These are phyloP conservation scores for Pyracantha coccinea DNA, from an alignment of 331 rosid genomes.

Conservation along the genomic window DNA sequence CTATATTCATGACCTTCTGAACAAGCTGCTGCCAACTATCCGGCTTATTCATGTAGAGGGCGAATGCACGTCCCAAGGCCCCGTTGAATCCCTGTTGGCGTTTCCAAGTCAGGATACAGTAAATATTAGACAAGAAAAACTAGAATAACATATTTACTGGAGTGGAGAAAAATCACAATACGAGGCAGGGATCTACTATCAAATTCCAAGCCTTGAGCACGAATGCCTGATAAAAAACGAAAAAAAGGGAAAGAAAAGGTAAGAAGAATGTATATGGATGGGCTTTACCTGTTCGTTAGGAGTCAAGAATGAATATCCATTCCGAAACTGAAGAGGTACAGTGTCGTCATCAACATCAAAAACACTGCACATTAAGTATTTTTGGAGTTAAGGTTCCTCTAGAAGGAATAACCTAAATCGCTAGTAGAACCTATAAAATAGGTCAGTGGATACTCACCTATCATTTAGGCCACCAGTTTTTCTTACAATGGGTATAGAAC, in stretches of 20 bases:
- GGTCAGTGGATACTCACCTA: slow-evolving; percentile 42
- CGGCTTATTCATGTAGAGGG: slow-evolving; percentile 42
- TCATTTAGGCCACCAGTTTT: slow-evolving; percentile 96
- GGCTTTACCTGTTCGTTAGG: slow-evolving; percentile 72
- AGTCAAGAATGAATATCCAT: slow-evolving; percentile 72
- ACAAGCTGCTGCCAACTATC: slow-evolving; percentile 71
- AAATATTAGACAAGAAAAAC: not conserved
- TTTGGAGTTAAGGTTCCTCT: slow-evolving; percentile 1
- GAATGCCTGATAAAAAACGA: not conserved
- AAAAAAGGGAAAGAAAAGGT: too few species aligned
- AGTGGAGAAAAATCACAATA: not conserved
- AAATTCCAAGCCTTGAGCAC: not conserved
- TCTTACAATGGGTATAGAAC: slow-evolving; percentile 81
- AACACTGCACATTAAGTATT: slow-evolving; percentile 45
- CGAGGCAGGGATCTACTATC: not conserved
- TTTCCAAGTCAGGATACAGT: not conserved
- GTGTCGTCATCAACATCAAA: slow-evolving; percentile 83
- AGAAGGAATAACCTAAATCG: slow-evolving; percentile 7
- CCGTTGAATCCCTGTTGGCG: slow-evolving; percentile 48
- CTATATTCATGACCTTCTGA: slow-evolving; percentile 70
- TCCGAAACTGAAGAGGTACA: slow-evolving; percentile 63
- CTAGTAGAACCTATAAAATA: not conserved
- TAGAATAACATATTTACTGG: not conserved
- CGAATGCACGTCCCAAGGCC: slow-evolving; percentile 67
- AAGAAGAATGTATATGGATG: not conserved